These are phyloP conservation scores for Mallotus nudiflorus DNA, from an alignment of 345 rosid genomes.

Conservation along the genomic window DNA sequence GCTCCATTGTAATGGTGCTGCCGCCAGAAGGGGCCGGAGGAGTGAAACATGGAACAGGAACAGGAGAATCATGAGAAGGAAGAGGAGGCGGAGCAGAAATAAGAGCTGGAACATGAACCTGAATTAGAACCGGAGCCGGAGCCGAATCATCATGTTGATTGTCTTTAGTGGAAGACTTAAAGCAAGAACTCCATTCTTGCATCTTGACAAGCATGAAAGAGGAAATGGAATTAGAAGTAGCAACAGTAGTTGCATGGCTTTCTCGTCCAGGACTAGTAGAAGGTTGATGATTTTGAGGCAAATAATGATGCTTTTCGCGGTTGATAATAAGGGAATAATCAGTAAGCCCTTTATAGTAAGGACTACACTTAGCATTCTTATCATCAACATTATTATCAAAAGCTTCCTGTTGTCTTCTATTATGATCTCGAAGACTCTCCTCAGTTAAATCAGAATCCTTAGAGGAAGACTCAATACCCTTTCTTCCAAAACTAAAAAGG, in stretches of 20 bases:
- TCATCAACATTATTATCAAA: not conserved
- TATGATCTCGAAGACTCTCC: slow-evolving; percentile 47
- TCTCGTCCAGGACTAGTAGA: slow-evolving; percentile 45
- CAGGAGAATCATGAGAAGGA: not conserved
- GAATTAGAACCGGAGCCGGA: not conserved
- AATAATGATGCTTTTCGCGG: slow-evolving; percentile 9
- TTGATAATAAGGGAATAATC: slow-evolving; percentile 40
- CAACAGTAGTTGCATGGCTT: slow-evolving; percentile 33
- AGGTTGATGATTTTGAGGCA: not conserved
- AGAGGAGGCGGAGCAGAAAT: not conserved
- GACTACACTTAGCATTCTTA: slow-evolving; percentile 45
- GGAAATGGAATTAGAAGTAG: slow-evolving; percentile 31
- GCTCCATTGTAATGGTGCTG: not conserved
- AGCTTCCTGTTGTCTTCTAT: slow-evolving; percentile 26
- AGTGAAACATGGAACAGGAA: not conserved
- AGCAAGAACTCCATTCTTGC: slow-evolving; percentile 42
- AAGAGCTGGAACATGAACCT: not conserved
- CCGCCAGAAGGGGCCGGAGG: no score
- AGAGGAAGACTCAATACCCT: slow-evolving; percentile 14
- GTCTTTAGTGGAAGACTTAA: not conserved
- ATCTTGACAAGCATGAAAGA: slow-evolving; percentile 32
- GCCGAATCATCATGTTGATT: not conserved
- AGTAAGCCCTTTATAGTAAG: slow-evolving; percentile 55
- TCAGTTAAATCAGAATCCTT: slow-evolving; percentile 43
- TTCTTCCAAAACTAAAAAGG: slow-evolving; percentile 12